phyloP scores from a whole-genome alignment of 2,329 filamentous ascomycete genomes.

The Fusarium compactum region DNA sequence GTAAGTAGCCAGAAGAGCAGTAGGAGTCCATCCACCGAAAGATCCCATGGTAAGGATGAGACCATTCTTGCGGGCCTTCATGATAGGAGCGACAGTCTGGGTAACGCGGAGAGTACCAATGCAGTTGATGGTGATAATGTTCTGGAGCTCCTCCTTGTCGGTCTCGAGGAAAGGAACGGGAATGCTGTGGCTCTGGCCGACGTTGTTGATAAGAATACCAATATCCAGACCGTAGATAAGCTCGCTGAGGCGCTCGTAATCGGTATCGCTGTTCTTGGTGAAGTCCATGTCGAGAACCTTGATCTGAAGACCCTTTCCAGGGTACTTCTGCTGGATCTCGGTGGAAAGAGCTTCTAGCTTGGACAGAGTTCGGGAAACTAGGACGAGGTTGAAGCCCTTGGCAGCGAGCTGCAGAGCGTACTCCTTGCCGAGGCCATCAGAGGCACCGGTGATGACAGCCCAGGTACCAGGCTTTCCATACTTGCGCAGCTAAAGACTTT shows the following conservation, averaged over 20 bases:
- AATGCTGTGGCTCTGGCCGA: constrained; percentile 93
- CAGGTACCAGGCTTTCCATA: constrained; percentile 94
- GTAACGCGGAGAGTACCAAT: constrained; percentile 90
- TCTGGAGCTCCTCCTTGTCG: constrained; percentile 79
- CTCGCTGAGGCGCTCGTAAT: constrained; percentile 80
- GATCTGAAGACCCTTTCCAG: constrained; percentile 71
- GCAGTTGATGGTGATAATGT: constrained; percentile 97
- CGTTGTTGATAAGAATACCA: constrained; percentile 94
- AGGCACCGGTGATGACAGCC: constrained; percentile 94
- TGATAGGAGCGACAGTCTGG: constrained; percentile 83
- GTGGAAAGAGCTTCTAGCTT: constrained; percentile 84
- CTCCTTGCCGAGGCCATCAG: constrained; percentile 96
- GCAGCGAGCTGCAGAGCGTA: constrained; percentile 89
- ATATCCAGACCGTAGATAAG: constrained; percentile 81
- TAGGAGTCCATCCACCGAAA: constrained; percentile 92
- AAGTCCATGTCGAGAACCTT: constrained; percentile 95
- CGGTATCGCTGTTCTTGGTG: constrained; percentile 78
- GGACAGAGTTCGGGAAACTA: constrained; percentile 93
- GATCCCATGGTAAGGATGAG: constrained; percentile 98
- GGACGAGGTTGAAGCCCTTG: constrained; percentile 93
- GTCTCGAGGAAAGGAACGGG: constrained; percentile 91
- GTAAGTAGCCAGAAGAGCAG: constrained; percentile 93
- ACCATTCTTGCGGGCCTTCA: constrained; percentile 85
- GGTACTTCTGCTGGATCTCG: constrained; percentile 79
- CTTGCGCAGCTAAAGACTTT: constrained; percentile 75